Evolutionary conservation across 305 asterid genomes (phyloP).

Genomic region (Salvia sclarea): DNA sequence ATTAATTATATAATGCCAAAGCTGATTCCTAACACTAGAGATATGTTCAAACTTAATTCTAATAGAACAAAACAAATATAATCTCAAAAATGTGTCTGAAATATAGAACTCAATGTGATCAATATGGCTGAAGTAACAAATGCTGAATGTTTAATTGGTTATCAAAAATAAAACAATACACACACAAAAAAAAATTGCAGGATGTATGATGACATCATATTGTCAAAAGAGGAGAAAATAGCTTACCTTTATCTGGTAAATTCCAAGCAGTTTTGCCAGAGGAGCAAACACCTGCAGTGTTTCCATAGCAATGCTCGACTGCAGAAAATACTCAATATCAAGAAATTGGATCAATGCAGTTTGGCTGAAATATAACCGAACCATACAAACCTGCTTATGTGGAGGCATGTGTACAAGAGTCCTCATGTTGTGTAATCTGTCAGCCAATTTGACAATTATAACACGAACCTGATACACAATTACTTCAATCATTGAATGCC

Average conservation of each 20-base stretch:
- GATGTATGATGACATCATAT: not conserved
- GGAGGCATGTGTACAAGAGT: constrained; percentile 98
- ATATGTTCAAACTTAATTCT: not conserved
- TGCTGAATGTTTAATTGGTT: not conserved
- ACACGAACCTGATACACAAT: constrained; percentile 76
- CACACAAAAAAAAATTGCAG: not conserved
- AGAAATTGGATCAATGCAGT: constrained; percentile 26
- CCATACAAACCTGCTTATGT: constrained; percentile 72
- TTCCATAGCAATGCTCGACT: constrained; percentile 93
- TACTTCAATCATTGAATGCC: constrained; percentile 28
- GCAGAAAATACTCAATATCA: constrained; percentile 33
- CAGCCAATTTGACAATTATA: constrained; percentile 91
- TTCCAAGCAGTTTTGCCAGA: constrained; percentile 87
- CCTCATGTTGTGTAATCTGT: constrained; percentile 92
- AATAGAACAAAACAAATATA: not conserved
- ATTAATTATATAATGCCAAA: not conserved
- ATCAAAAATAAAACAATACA: not conserved
- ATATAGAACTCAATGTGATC: not conserved
- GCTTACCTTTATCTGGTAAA: constrained; percentile 87
- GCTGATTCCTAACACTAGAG: constrained; percentile 6
- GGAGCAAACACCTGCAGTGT: constrained; percentile 97
- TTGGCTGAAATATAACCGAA: constrained; percentile 21
- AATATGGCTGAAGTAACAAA: constrained; percentile 19
- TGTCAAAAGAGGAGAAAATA: constrained; percentile 16
- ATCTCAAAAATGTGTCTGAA: not conserved